phyloP scores from a whole-genome alignment of 176 grass and related monocot genomes.

The Stipa capillata region DNA sequence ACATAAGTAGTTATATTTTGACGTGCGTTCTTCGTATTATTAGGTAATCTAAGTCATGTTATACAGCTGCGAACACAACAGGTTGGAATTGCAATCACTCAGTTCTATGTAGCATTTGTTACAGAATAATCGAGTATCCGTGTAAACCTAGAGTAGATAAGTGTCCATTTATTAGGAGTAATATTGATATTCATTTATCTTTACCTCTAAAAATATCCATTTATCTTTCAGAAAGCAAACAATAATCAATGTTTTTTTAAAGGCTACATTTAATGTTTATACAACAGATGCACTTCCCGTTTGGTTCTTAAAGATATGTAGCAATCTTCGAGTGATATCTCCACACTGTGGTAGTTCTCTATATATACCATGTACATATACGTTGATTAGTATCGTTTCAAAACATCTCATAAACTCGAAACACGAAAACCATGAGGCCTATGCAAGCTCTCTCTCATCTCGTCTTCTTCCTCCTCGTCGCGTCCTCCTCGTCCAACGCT shows the following conservation, averaged over 20 bases:
- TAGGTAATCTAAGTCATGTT: no score
- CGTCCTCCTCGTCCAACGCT: background rate
- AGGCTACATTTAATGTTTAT: background rate
- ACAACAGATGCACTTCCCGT: background rate
- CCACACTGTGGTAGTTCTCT: background rate
- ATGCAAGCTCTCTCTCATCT: background rate
- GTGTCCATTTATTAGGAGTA: no score
- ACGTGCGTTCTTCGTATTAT: no score
- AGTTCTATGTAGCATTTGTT: no score
- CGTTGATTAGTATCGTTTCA: background rate
- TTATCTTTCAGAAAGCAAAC: background rate
- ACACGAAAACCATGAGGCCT: background rate
- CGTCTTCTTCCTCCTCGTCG: conserved; percentile 11
- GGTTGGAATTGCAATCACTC: no score
- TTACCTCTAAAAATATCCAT: background rate
- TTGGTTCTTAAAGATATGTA: no score
- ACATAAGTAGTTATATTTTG: no score
- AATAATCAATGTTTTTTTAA: background rate
- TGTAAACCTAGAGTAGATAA: no score
- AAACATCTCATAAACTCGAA: background rate
- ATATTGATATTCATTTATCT: no score
- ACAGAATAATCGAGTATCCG: no score
- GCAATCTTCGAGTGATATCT: no score
- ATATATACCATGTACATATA: background rate
- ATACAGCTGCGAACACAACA: no score